phyloP scores from a whole-genome alignment of 441 rosid genomes.

The Bruguiera hainesii region DNA sequence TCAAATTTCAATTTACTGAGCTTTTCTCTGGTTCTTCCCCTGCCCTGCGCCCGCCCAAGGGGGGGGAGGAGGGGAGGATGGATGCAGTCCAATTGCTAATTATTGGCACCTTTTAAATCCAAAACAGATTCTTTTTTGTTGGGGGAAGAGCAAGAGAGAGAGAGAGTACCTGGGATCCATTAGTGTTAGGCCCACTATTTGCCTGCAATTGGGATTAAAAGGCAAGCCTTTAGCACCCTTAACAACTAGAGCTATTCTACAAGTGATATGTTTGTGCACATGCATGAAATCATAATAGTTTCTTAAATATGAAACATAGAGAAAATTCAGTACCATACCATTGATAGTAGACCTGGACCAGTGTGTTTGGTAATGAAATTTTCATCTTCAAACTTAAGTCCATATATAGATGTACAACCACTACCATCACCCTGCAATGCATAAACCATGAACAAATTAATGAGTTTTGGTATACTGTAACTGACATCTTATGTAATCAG shows the following conservation, averaged over 20 bases:
- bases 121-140: not conserved
- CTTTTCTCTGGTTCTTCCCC: too few relatives aligned
- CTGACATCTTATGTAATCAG: too few relatives aligned
- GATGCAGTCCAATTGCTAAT: too few relatives aligned
- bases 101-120: too few relatives aligned
- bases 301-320: too few relatives aligned
- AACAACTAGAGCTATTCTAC: not conserved
- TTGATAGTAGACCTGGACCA: constrained; percentile 91
- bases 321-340: constrained; percentile 41
- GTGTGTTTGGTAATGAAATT: constrained; percentile 89
- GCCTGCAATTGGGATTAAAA: constrained; percentile 51
- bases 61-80: too few relatives aligned
- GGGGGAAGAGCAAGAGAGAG: not conserved
- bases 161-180: constrained; percentile 80
- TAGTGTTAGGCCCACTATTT: constrained; percentile 81
- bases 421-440: constrained; percentile 84
- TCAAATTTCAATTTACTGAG: too few relatives aligned
- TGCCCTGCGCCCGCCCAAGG: too few relatives aligned
- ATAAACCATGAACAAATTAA: not conserved
- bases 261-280: not conserved
- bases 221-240: not conserved
- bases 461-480: too few relatives aligned
- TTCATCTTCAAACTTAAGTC: constrained; percentile 85
- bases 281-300: too few relatives aligned
- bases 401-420: constrained; percentile 83